Conservation (phyloP, 2,329 filamentous ascomycete species). For the Davidsoniella virescens region DNA sequence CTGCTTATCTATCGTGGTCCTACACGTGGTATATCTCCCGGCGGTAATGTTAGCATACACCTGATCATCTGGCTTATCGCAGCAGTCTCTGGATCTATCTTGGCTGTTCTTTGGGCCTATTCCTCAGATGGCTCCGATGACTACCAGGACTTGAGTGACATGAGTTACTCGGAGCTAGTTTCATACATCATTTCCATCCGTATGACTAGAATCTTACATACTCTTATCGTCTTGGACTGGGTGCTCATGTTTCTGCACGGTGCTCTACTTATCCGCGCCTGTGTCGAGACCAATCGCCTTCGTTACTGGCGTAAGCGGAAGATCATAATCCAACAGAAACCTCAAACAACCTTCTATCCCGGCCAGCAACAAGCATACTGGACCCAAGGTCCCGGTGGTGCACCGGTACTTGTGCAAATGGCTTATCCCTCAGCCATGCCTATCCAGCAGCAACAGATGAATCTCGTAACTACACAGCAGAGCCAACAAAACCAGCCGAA, state of each 20-base stretch:
- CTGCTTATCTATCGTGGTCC: neutral
- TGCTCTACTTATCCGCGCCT: slow-evolving; percentile 2
- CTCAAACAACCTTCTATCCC: too few species aligned
- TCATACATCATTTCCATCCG: too few species aligned
- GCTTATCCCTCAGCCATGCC: too few species aligned
- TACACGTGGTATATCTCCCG: slow-evolving; percentile 12
- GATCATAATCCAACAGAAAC: too few species aligned
- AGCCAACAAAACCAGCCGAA: too few species aligned
- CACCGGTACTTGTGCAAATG: too few species aligned
- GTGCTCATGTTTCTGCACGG: neutral
- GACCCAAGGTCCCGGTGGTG: too few species aligned
- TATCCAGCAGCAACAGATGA: too few species aligned
- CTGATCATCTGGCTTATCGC: slow-evolving; percentile 15
- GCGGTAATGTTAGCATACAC: slow-evolving; percentile 14
- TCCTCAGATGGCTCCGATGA: neutral
- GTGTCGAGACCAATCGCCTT: slow-evolving; percentile 2
- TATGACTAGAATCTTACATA: neutral
- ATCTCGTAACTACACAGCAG: too few species aligned
- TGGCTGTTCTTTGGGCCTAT: neutral
- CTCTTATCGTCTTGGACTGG: neutral
- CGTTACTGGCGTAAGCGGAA: neutral
- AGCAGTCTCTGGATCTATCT: neutral
- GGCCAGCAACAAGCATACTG: too few species aligned
- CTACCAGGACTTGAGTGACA: neutral
- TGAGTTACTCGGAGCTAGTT: too few species aligned